phyloP scores from a whole-genome alignment of 202 grass and related monocot species.

The Panicum virgatum region DNA sequence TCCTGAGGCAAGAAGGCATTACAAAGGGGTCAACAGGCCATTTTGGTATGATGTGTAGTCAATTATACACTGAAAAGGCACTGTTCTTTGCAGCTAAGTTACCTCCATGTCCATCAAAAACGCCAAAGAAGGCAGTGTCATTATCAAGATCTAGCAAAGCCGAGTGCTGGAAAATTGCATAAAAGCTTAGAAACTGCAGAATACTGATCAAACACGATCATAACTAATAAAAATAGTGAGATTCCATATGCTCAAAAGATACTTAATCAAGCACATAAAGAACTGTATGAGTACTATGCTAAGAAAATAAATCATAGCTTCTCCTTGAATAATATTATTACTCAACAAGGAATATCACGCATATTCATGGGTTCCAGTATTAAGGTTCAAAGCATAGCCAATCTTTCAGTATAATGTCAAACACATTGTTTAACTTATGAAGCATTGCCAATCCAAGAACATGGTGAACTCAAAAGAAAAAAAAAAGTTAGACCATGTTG shows the following conservation, averaged over 20 bases:
- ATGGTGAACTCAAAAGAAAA: neutral
- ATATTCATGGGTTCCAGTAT: constrained; percentile 7
- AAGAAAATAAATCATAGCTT: constrained; percentile 4
- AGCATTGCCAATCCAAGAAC: constrained; percentile 11
- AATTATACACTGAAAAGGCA: constrained; percentile 9
- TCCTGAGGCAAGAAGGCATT: constrained; percentile 53
- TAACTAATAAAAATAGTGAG: constrained; percentile 18
- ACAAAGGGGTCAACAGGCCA: constrained; percentile 9
- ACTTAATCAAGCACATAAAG: neutral
- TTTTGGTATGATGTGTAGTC: constrained; percentile 10
- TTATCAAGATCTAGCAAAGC: constrained; percentile 80
- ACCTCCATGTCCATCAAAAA: constrained; percentile 99
- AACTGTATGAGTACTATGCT: neutral
- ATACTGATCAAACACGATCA: neutral
- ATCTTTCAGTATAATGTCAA: neutral
- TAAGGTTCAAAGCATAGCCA: neutral
- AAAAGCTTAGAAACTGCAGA: constrained; percentile 20
- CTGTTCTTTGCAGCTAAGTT: constrained; percentile 15
- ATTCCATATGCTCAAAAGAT: constrained; percentile 12
- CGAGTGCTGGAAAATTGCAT: constrained; percentile 64
- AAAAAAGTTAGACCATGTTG: neutral
- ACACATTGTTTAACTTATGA: neutral
- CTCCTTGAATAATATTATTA: neutral
- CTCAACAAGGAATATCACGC: neutral
- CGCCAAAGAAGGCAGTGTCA: constrained; percentile 84